Base-by-base conservation (phyloP, 768 basidiomycete species). In the Phanerodontia chrysosporium region DNA sequence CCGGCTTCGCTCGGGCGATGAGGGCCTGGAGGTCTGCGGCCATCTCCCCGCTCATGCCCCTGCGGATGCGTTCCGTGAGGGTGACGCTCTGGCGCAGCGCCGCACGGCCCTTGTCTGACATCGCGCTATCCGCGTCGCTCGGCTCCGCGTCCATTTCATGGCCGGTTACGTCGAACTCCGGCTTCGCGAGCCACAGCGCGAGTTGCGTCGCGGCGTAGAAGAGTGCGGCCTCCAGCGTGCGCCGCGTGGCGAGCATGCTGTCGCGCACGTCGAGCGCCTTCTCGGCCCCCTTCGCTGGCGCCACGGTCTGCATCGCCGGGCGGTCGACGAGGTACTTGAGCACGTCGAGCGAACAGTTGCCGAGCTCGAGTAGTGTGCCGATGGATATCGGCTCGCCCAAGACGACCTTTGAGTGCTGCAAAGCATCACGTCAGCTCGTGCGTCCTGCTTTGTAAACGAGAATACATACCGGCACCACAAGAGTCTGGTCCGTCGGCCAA, bases 281-380 rank as follows among this genome's bases (percentile, higher is more conserved):
- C 24, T 85, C 72, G 9, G 76, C 68, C 28, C 61, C 73, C 62
- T 64, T 69, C 63, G 61, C 51, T 1, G 74, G 69, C 0, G 79
- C 75, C 24, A 86, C 73, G 28, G 78, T 77, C 66, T 88, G 84
- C 9, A 80, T 78, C 0, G 82, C 75, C 1, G 87, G 86, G 24
- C 82, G 79, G 58, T 80, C 80, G 42, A 84, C 80, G 30, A 92
- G 82, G 56, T 85, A 81, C 8, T 84, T 80, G 42, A 94, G 76
- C 18, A 90, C 78, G 62, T 94, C 92, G 35, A 90, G 75, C 0
- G 87, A 85, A 59, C 84, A 85, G 57, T 88, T 90, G 1, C 85
- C 90, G 3, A 95, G 74, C 72, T 95, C 93, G n/a, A 94, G 79
- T 7, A 96, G 73, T 0, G 94, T 95, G 18, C 94, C 93, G 55